These are phyloP conservation scores for Psidium guajava DNA, from an alignment of 345 rosid species.

Conservation along the genomic window DNA sequence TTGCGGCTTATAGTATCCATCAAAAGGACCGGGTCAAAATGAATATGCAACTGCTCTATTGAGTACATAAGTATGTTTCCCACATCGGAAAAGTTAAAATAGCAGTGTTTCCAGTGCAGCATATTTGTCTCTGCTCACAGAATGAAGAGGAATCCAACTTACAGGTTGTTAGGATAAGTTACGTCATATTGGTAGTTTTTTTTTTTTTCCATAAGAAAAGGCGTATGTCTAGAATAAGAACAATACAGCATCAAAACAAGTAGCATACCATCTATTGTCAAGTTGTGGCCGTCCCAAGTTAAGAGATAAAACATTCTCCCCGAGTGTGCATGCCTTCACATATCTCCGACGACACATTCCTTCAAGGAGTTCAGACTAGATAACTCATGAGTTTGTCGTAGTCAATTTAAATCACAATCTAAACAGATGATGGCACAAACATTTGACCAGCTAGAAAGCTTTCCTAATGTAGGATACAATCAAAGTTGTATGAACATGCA, in stretches of 20 bases:
- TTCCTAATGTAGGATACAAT: background rate
- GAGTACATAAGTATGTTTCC: background rate
- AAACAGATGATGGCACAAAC: background rate
- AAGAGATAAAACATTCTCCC: conserved; percentile 62
- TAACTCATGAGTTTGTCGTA: background rate
- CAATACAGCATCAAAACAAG: background rate
- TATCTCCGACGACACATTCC: conserved; percentile 74
- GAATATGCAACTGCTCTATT: background rate
- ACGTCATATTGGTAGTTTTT: background rate
- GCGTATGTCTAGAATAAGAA: background rate
- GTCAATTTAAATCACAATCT: background rate
- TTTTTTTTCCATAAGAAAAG: background rate
- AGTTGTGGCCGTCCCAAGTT: conserved; percentile 53
- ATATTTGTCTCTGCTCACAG: background rate
- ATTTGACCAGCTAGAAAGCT: background rate
- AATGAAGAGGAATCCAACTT: background rate
- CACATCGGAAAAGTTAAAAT: background rate
- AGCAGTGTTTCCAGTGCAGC: background rate
- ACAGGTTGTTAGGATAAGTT: background rate
- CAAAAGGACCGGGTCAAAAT: background rate
- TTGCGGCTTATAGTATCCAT: background rate
- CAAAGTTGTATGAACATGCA: background rate
- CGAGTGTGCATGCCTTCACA: conserved; percentile 43
- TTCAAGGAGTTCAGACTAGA: conserved; percentile 8
- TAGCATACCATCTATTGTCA: conserved; percentile 66